Evolutionary conservation across 1,139 yeast genomes (phyloP).

Genomic region (Geotrichum australiense): DNA sequence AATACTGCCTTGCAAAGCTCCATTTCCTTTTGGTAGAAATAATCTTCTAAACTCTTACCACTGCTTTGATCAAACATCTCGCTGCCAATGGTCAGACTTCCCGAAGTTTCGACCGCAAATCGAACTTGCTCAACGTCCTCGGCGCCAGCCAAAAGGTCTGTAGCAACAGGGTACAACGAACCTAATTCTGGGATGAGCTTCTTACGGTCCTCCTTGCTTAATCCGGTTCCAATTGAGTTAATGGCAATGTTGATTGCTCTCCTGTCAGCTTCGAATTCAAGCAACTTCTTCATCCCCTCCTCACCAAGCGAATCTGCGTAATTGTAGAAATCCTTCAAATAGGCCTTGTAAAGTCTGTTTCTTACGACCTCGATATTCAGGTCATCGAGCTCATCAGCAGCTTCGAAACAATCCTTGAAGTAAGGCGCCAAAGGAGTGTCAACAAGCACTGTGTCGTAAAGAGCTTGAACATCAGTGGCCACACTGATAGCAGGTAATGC

Average conservation of each 20-base stretch:
- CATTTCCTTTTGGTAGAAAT: constrained; percentile 89
- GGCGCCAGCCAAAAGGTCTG: constrained; percentile 60
- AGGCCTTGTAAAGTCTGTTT: constrained; percentile 86
- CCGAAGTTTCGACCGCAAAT: constrained; percentile 61
- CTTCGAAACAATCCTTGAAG: constrained; percentile 71
- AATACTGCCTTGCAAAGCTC: constrained; percentile 85
- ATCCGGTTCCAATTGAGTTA: constrained; percentile 79
- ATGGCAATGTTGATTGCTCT: constrained; percentile 86
- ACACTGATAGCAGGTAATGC: constrained; percentile 92
- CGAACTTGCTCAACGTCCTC: constrained; percentile 86
- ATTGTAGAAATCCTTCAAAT: constrained; percentile 75
- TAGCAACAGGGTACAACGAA: constrained; percentile 67
- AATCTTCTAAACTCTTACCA: constrained; percentile 75
- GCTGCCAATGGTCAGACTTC: constrained; percentile 34
- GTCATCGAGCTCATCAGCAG: constrained; percentile 94
- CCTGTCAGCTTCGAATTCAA: constrained; percentile 91
- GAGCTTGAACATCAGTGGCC: constrained; percentile 87
- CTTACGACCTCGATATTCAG: constrained; percentile 91
- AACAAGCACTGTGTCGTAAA: constrained; percentile 88
- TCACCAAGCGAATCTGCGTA: constrained; percentile 59
- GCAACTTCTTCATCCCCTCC: constrained; percentile 69
- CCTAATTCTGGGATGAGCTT: constrained; percentile 77
- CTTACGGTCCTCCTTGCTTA: constrained; percentile 61
- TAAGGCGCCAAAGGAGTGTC: constrained; percentile 98
- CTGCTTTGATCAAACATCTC: constrained; percentile 54